These are phyloP conservation scores for Fusarium xylarioides DNA, from an alignment of 2,329 filamentous ascomycete genomes.

Conservation along the genomic window DNA sequence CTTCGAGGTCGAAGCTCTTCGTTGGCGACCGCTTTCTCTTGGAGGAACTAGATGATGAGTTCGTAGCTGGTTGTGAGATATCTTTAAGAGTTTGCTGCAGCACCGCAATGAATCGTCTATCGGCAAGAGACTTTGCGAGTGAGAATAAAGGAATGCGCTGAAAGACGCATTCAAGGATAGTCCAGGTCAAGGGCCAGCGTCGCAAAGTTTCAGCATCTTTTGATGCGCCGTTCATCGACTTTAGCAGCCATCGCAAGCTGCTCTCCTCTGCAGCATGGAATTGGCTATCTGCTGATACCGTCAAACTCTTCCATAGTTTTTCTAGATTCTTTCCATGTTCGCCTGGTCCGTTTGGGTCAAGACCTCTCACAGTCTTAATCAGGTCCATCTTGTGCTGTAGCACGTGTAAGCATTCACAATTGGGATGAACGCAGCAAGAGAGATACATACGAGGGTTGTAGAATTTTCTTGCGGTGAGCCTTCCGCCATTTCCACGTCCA, in stretches of 20 bases:
- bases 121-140: constrained; percentile 75
- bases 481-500: constrained; percentile 39
- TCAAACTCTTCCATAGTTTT: constrained; percentile 59
- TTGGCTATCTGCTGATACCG: constrained; percentile 50
- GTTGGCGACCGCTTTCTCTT: constrained; percentile 58
- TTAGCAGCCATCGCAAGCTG: constrained; percentile 70
- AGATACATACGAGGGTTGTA: constrained; percentile 27
- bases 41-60: constrained; percentile 42
- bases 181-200: constrained; percentile 67
- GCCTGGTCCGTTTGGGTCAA: constrained; percentile 62
- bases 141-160: constrained; percentile 73
- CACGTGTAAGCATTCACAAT: constrained; percentile 31
- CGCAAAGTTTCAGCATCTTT: constrained; percentile 61
- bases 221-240: constrained; percentile 63
- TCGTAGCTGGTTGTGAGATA: constrained; percentile 49
- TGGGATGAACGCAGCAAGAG: background rate
- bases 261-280: constrained; percentile 66
- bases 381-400: constrained; percentile 51
- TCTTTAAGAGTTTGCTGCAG: constrained; percentile 74
- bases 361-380: constrained; percentile 62
- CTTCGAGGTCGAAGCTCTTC: constrained; percentile 50
- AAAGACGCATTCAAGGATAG: constrained; percentile 68
- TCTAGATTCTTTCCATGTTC: constrained; percentile 57
- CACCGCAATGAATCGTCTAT: constrained; percentile 72
- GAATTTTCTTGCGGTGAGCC: background rate